Conservation (phyloP, 1,284 basidiomycete species). For the Leccinum pachyderme region DNA sequence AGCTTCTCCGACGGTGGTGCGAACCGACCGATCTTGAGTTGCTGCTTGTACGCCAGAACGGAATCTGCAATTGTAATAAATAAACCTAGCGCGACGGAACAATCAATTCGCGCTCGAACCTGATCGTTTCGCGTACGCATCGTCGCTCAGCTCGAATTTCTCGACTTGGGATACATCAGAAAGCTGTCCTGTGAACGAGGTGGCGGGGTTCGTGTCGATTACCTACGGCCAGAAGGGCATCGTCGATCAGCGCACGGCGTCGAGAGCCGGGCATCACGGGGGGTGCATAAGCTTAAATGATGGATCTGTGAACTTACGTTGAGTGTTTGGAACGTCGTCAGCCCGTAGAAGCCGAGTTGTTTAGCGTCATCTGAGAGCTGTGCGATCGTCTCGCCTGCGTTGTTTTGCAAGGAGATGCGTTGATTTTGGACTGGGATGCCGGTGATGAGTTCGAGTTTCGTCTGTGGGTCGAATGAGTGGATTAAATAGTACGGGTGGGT, state of each 20-base stretch:
- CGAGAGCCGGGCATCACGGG: not conserved
- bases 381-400: conserved; percentile 53
- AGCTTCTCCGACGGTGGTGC: conserved; percentile 40
- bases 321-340: conserved; percentile 68
- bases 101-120: conserved; percentile 43
- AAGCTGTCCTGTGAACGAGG: conserved; percentile 74
- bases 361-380: conserved; percentile 64
- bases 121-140: conserved; percentile 77
- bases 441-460: conserved; percentile 87
- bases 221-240: conserved; percentile 48
- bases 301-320: conserved; percentile 49
- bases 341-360: conserved; percentile 71
- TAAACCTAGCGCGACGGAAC: too few species aligned
- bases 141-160: conserved; percentile 87
- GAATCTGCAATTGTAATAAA: conserved; percentile 56
- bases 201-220: conserved; percentile 73
- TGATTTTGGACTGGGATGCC: conserved; percentile 81
- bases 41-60: conserved; percentile 88
- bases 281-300: not conserved
- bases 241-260: not conserved
- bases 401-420: conserved; percentile 60
- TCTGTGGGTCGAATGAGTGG: conserved; percentile 42
- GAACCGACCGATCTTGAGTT: conserved; percentile 88
- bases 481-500: not conserved
- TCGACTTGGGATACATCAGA: conserved; percentile 85